These are phyloP conservation scores for Fusarium tuaranense DNA, from an alignment of 2,329 filamentous ascomycete genomes.

Conservation along the genomic window DNA sequence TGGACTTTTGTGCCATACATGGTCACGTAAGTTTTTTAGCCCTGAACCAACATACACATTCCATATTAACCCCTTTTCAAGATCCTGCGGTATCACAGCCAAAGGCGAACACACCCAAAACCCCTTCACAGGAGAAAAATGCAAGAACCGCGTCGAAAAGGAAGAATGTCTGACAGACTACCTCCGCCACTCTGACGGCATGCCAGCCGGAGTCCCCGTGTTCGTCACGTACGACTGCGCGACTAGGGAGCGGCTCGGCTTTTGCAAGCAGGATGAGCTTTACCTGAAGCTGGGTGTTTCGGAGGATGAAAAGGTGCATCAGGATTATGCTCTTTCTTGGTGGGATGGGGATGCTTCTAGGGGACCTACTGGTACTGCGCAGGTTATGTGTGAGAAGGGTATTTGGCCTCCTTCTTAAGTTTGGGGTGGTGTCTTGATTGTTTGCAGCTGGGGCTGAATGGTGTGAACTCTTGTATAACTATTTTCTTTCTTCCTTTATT, in stretches of 20 bases:
- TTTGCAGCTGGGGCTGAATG: background rate
- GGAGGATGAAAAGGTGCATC: background rate
- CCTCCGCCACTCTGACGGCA: background rate
- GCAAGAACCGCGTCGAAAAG: slow-evolving; percentile 11
- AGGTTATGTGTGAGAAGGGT: slow-evolving; percentile 2
- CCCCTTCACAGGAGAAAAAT: slow-evolving; percentile 5
- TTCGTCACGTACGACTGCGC: slow-evolving; percentile 10
- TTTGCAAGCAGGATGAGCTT: slow-evolving; percentile 14
- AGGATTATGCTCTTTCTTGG: slow-evolving; percentile 2
- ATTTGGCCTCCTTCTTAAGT: background rate
- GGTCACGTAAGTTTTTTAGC: slow-evolving; percentile 1
- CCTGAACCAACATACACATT: background rate
- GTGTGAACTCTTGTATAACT: background rate
- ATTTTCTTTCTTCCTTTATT: background rate
- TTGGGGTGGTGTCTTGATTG: fast-evolving
- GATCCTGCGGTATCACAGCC: slow-evolving; percentile 7
- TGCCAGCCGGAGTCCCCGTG: background rate
- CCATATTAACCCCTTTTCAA: background rate
- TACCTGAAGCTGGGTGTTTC: slow-evolving; percentile 15
- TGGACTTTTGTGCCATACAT: slow-evolving; percentile 15
- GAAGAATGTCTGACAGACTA: slow-evolving; percentile 10
- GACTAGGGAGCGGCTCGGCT: slow-evolving; percentile 2
- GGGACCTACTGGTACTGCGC: background rate
- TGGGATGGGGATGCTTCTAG: background rate
- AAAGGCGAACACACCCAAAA: slow-evolving; percentile 5